Base-by-base conservation (phyloP, 352 stramenopile species). In the Phytophthora aleatoria region DNA sequence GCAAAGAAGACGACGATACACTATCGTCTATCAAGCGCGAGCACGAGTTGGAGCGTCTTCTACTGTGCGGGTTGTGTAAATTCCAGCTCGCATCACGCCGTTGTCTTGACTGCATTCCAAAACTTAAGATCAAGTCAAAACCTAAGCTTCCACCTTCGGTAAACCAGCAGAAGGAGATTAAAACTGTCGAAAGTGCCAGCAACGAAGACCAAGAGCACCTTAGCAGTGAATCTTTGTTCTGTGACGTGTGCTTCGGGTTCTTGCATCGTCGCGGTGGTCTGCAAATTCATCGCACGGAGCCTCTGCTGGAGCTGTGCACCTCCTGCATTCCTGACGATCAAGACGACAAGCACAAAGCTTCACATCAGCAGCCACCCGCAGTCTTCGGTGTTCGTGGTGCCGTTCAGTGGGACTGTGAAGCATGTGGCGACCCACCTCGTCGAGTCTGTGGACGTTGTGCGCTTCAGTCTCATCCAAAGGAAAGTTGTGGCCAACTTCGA, bases 171-270 rank as follows among this genome's bases (percentile, higher is more conserved):
- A 30, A 33, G 27, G n/a, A 49, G 30, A n/a, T 16, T 10, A 47
- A 67, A 52, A 11, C 42, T 16, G 2, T 26, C 3, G 58, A 62
- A 33, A 43, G 24, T 11, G 11, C 31, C 24, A 30, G 52, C n/a
- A 45, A 33, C 1, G 39, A n/a, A 13, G 16, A 57, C 5, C 44
- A 62, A 11, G 30, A 65, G 20, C 12, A 10, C n/a, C 62, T 26
- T 20, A 50, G 55, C 35, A 72, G 47, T 27, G 73, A 87, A 13
- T 49, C 57, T 8, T 63, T 85, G 8, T 90, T 82, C 53, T 92
- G 83, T 54, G 83, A 90, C 33, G 77, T 85, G 10, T 92, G 81
- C 45, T 92, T 87, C 61, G 73, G 60, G 0, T 92, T 82, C 47
- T 50, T 71, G 15, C 83, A 92, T 49, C 74, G 54, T 9, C 76